These are phyloP conservation scores for Arabis hirsuta DNA, from an alignment of 345 rosid genomes.

Conservation along the genomic window DNA sequence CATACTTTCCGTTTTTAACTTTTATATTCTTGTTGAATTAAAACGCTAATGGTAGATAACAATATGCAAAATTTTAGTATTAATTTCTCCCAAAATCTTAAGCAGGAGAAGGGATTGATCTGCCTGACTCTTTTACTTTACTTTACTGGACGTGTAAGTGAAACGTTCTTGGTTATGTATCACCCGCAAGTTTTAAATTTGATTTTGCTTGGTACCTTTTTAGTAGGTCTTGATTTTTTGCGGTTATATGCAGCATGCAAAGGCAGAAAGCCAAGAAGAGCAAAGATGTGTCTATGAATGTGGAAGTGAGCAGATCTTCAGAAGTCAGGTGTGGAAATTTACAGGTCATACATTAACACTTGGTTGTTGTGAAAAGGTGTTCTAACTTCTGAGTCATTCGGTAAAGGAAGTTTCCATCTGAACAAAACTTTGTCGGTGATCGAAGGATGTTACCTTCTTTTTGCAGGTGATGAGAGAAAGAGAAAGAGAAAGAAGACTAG, in stretches of 20 bases:
- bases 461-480: conserved; percentile 27
- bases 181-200: neutral
- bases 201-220: neutral
- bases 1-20: no score
- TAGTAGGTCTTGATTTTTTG: conserved; percentile 6
- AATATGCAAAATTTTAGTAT: no score
- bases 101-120: conserved; percentile 48
- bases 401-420: conserved; percentile 15
- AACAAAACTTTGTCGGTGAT: conserved; percentile 34
- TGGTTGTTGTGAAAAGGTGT: conserved; percentile 20
- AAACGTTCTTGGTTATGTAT: conserved; percentile 7
- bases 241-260: conserved; percentile 40
- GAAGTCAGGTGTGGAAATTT: conserved; percentile 32
- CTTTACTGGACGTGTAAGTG: conserved; percentile 54
- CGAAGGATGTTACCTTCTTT: conserved; percentile 30
- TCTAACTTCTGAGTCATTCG: conserved; percentile 15
- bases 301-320: conserved; percentile 26
- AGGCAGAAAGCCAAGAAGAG: conserved; percentile 36
- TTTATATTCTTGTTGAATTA: no score
- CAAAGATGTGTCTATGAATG: conserved; percentile 19
- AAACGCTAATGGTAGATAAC: no score
- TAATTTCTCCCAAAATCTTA: conserved; percentile 19
- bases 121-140: conserved; percentile 35
- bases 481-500: neutral
- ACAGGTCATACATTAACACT: neutral